Conservation (phyloP, 495 filamentous ascomycete species). For the Elasticomyces elasticus region DNA sequence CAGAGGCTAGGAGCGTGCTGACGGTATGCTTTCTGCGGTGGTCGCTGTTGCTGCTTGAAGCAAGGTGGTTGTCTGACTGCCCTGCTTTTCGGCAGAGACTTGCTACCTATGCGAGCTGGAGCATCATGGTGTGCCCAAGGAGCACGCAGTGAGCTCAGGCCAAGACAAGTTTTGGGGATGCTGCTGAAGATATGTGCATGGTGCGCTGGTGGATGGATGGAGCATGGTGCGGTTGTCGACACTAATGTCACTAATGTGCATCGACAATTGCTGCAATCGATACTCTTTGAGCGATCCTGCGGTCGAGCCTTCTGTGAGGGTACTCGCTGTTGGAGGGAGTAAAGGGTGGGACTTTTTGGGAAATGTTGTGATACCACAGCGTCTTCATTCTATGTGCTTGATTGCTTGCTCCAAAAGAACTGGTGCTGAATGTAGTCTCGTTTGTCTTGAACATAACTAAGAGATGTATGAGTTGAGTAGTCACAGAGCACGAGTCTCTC, state of each 20-base stretch:
- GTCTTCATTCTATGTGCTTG: constrained; percentile 8
- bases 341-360: neutral
- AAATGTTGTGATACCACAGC: constrained; percentile 17
- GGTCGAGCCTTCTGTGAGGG: too few species aligned
- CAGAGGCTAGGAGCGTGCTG: constrained; percentile 11
- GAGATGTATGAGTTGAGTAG: too few species aligned
- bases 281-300: too few species aligned
- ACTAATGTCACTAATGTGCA: neutral
- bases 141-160: too few species aligned
- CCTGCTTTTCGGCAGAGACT: neutral
- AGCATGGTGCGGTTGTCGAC: too few species aligned
- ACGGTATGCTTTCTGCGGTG: neutral
- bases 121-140: too few species aligned
- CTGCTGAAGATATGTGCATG: too few species aligned
- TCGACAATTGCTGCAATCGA: too few species aligned
- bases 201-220: too few species aligned
- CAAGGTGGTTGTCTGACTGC: neutral
- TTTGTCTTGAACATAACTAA: too few species aligned
- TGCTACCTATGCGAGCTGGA: constrained; percentile 1
- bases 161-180: too few species aligned
- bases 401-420: constrained; percentile 1
- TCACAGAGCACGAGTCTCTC: too few species aligned
- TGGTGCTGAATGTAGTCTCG: neutral
- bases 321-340: neutral
- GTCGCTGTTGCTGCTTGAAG: neutral